Base-by-base conservation (phyloP, 352 stramenopile genomes). In the Globisporangium uncinulatum region DNA sequence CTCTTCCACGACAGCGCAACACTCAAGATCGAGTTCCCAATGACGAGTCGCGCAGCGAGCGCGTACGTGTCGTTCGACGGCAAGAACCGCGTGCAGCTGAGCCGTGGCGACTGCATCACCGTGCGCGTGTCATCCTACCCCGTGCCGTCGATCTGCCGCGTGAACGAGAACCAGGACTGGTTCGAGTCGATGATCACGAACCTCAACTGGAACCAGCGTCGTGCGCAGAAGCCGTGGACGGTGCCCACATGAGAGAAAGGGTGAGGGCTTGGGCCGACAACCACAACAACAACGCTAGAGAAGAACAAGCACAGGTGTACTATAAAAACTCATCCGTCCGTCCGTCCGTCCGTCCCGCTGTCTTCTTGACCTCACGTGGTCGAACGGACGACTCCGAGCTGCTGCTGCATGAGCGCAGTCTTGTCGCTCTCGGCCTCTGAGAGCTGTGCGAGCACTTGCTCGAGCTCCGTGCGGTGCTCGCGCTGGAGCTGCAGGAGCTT, bases 31-130 rank as follows among this genome's bases (percentile, higher is more conserved):
- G 78, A 89, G 42, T 88, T 97, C 43, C 84, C 87, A 6, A 78
- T 84, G 67, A 86, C 73, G 20, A 92, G 83, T 24, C 80, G 86
- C 34, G 71, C 82, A 3, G 75, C 73, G 13, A 71, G 69, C 13
- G 92, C 86, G 43, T 95, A 89, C 65, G 86, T 96, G 15, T 96
- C 87, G 20, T 97, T 97, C 57, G 90, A 97, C 70, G 90, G 90
- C 59, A 94, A 96, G 69, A 89, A 94, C 65, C 86, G 86, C 39
- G 76, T 94, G 55, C 79, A 83, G n/a, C 74, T 97, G 52, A 76
- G 92, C 46, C 80, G 79, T 52, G 89, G 89, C 34, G 89, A 97
- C 62, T 76, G 70, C 45, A 80, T 97, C 43, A 75, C 92, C 37
- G 83, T 97, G 21, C 80, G 81, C 50, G 84, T 95, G 32, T 96